Evolutionary conservation across 495 filamentous ascomycete species (phyloP).

Genomic region (Penicillium cinerascens): DNA sequence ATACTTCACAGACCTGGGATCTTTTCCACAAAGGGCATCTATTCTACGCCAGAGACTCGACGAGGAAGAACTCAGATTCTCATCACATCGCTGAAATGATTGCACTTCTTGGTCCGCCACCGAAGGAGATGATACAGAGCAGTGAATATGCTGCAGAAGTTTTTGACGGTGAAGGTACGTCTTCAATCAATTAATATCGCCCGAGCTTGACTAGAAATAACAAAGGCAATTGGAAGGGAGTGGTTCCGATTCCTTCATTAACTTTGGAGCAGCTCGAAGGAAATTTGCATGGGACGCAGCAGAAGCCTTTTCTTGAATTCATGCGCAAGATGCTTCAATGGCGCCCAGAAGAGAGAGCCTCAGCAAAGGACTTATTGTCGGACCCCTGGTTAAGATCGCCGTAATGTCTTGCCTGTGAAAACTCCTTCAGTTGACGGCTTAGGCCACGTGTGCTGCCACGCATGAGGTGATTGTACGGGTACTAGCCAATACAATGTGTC

Average conservation of each 20-base stretch:
- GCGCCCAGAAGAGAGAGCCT: slow-evolving; percentile 34
- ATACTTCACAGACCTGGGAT: slow-evolving; percentile 40
- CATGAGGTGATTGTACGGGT: too few species aligned
- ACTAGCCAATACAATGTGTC: too few species aligned
- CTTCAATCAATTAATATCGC: too few species aligned
- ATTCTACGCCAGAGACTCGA: slow-evolving; percentile 37
- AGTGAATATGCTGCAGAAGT: slow-evolving; percentile 25
- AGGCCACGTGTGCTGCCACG: too few species aligned
- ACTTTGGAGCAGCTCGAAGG: slow-evolving; percentile 21
- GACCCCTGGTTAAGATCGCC: slow-evolving; percentile 25
- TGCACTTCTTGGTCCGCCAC: slow-evolving; percentile 40
- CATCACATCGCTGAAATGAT: slow-evolving; percentile 44
- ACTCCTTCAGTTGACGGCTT: too few species aligned
- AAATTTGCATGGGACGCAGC: slow-evolving; percentile 23
- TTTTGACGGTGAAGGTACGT: slow-evolving; percentile 15
- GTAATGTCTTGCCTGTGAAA: too few species aligned
- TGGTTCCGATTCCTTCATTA: slow-evolving; percentile 7
- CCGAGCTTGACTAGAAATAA: background rate
- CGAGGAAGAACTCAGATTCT: slow-evolving; percentile 27
- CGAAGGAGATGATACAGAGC: slow-evolving; percentile 29
- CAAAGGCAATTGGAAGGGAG: slow-evolving; percentile 14
- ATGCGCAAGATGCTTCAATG: slow-evolving; percentile 44
- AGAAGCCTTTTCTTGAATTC: slow-evolving; percentile 35
- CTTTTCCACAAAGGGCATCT: slow-evolving; percentile 40
- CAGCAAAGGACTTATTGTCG: slow-evolving; percentile 36